Base-by-base conservation (phyloP, 371 early-diverging fungal species). In the Mortierella sp. region DNA sequence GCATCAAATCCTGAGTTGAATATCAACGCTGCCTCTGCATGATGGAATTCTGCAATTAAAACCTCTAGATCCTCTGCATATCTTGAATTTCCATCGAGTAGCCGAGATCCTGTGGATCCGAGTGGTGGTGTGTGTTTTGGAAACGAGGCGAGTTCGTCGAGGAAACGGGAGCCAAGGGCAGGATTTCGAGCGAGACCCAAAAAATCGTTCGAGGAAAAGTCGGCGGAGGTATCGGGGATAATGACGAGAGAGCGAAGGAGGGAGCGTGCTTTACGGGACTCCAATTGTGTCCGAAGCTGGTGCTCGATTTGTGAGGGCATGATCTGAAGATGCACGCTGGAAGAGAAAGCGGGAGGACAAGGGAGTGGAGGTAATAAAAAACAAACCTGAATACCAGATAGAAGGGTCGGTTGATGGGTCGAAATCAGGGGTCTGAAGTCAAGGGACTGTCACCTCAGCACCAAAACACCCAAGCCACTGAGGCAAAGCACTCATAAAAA, bases 1-100 rank as follows among this genome's bases (percentile, higher is more conserved):
- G 95, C 95, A 70, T 92, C 93, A 66, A 90, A 95, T 0, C 95
- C 95, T 17, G 93, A 92, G 79, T 93, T 93, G 78, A 93, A 93
- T 3, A 93, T 79, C 52, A 95, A 71, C 3, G 92, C 93, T 0
- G 84, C 57, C 28, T 84, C 83, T 2, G 89, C 79, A 7, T 78
- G 28, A 69, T 94, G 93, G 67, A 89, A 92, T 0, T 60, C 6
- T 0, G 92, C 89, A 43, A 93, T 86, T 32, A 54, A 59, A 8
- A 46, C 41, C 67, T 95, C 95, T 3, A 95, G 80, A 24, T 76
- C 63, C 34, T 86, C 81, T 0, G 89, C 89, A 42, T 81, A 85
- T 6, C 60, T 47, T 11, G 92, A 90, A 70, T 93, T 91, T 7
- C 95, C 95, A 39, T 90, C 88, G 19, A 95, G 79, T 1, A 93